Evolutionary conservation across 179 eudicot species (phyloP).

Genomic region (Nepenthes alata): DNA sequence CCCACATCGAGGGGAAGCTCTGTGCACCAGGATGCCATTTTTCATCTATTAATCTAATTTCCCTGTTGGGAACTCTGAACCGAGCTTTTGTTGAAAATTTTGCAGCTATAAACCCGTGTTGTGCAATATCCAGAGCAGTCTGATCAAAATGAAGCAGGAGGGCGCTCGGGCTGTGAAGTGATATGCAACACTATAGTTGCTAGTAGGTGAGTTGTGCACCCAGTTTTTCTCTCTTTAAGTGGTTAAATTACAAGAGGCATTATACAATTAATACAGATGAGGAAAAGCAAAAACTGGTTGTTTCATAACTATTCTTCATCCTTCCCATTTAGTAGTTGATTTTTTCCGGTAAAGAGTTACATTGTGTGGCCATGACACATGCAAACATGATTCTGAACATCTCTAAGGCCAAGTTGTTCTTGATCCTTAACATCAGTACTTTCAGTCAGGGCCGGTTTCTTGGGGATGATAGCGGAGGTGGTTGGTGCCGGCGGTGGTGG

Average conservation of each 20-base stretch:
- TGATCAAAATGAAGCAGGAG: slow-evolving; percentile 82
- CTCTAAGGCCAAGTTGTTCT: too few relatives aligned
- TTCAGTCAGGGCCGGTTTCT: too few relatives aligned
- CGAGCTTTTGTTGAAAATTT: not conserved
- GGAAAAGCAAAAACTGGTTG: too few relatives aligned
- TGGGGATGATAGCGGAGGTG: too few relatives aligned
- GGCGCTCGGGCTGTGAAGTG: slow-evolving; percentile 41
- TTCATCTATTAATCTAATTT: not conserved
- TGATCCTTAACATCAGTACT: too few relatives aligned
- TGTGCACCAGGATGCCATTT: not conserved
- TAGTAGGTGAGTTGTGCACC: slow-evolving; percentile 29
- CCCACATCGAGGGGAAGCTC: too few relatives aligned
- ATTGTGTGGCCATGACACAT: too few relatives aligned
- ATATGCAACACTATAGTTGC: slow-evolving; percentile 22
- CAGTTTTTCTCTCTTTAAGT: slow-evolving; percentile 14
- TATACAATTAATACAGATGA: not conserved
- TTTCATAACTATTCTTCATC: too few relatives aligned
- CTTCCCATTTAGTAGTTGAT: too few relatives aligned
- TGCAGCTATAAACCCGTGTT: slow-evolving; percentile 82
- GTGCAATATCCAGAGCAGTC: slow-evolving; percentile 76
- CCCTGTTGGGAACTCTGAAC: not conserved
- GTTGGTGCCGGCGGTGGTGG: too few relatives aligned
- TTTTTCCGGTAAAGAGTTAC: too few relatives aligned
- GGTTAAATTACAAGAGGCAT: slow-evolving; percentile 11
- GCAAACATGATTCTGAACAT: too few relatives aligned